phyloP scores from a whole-genome alignment of 2,329 filamentous ascomycete genomes.

The Coniochaeta sp. region DNA sequence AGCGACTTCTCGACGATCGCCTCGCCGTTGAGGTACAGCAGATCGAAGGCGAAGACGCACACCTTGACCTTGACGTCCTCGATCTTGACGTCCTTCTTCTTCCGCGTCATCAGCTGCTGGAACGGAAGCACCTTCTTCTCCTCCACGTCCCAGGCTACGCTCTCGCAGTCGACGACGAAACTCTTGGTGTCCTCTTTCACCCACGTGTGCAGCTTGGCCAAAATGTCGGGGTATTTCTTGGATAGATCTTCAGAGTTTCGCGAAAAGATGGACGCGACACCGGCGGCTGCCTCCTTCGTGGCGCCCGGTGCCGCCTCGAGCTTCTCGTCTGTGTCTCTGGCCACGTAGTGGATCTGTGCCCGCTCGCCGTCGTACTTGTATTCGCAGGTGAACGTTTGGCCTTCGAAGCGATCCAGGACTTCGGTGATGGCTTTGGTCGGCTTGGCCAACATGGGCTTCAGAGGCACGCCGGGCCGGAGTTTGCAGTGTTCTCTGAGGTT shows the following conservation, averaged over 20 bases:
- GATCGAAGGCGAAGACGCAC: conserved; percentile 92
- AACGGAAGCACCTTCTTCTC: conserved; percentile 97
- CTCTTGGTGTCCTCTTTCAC: conserved; percentile 84
- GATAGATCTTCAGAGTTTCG: conserved; percentile 95
- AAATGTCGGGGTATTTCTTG: conserved; percentile 95
- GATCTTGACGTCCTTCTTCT: conserved; percentile 92
- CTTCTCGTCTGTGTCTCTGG: conserved; percentile 66
- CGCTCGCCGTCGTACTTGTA: conserved; percentile 98
- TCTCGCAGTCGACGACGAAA: conserved; percentile 98
- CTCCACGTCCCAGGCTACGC: conserved; percentile 89
- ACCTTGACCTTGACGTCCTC: conserved; percentile 96
- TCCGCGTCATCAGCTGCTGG: conserved; percentile 96
- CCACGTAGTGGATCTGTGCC: conserved; percentile 97
- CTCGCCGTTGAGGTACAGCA: conserved; percentile 88
- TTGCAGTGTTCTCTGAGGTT: conserved; percentile 80
- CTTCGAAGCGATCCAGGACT: conserved; percentile 91
- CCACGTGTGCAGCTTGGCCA: conserved; percentile 82
- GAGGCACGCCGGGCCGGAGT: conserved; percentile 82
- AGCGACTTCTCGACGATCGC: conserved; percentile 82
- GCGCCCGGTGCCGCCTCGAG: conserved; percentile 55
- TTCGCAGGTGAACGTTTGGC: conserved; percentile 93
- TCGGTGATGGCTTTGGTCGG: conserved; percentile 98
- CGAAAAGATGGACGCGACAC: conserved; percentile 90
- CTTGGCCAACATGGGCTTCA: conserved; percentile 98
- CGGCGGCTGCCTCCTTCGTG: conserved; percentile 59